Base-by-base conservation (phyloP, 805 yeast species). In the Pichia thaimueangensis region DNA sequence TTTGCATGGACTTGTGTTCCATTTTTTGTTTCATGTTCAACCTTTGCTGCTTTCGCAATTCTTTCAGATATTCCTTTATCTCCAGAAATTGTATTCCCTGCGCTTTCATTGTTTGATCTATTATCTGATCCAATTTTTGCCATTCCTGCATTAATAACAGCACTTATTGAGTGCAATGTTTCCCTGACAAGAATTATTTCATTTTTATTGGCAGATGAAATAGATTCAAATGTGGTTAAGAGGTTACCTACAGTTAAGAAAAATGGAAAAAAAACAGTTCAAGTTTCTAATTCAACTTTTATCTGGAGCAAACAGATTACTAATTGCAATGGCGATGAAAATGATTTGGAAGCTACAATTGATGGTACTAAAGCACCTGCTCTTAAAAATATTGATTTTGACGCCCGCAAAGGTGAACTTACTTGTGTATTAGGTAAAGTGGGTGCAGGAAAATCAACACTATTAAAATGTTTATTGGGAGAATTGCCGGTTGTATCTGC, bases 11-110 rank as follows among this genome's bases (percentile, higher is more conserved):
- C 68, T 27, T 69, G 78, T 50, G 79, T 79, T 35, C 86, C 87
- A 8, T 70, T 80, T 47, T 60, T 79, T 53, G 84, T 82, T 5
- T 73, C 83, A 2, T 76, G 81, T 51, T 67, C 76, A 5, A 71
- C 82, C 1, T 80, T 81, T 61, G 70, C 76, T 1, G 56, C 73
- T 1, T 82, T 72, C 57, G 73, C 80, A 4, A 49, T 56, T 27
- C 60, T 67, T 16, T 66, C 70, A 21, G 58, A 63, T 4, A 54
- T 52, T 9, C 82, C 85, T 1, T 64, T 82, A 50, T 71, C 85
- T 6, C 78, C 87, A 11, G 84, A 80, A 34, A 69, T 81, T 45
- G 81, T 80, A 6, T 81, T 81, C 58, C 87, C 88, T 12, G 78
- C 86, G 2, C 64, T 82, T 45, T 63, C 86, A 1, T 62, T 81